Conservation (phyloP, 306 rosid genomes). For the Delonix regia region DNA sequence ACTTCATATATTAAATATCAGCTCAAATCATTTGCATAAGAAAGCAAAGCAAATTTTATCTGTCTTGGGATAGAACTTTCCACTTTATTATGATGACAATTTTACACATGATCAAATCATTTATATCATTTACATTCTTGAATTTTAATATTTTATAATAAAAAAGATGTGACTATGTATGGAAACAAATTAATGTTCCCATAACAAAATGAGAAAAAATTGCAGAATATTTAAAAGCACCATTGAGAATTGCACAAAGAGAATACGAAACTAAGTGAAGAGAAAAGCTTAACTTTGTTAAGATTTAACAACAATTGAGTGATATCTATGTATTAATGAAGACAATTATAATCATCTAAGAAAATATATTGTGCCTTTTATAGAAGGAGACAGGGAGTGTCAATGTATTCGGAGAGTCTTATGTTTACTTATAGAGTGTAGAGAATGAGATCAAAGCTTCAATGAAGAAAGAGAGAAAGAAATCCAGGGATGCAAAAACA, state of each 20-base stretch:
- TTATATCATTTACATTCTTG: not conserved
- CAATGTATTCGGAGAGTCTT: not conserved
- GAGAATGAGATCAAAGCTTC: not conserved
- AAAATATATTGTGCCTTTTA: no score
- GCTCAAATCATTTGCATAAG: not conserved
- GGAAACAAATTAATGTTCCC: not conserved
- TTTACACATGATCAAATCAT: not conserved
- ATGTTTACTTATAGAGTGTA: not conserved
- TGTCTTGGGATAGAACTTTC: not conserved
- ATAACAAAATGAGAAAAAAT: not conserved
- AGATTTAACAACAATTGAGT: not conserved
- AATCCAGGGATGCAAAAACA: not conserved
- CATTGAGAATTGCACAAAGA: not conserved
- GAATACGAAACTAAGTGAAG: not conserved
- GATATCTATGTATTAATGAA: no score
- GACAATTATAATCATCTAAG: no score
- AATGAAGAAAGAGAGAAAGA: not conserved
- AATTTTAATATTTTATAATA: not conserved
- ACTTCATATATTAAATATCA: not conserved
- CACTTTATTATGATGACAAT: not conserved
- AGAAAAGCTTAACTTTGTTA: not conserved
- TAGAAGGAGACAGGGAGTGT: not conserved
- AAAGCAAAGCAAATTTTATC: constrained; percentile 19
- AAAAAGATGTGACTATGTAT: not conserved
- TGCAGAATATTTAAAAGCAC: not conserved